Conservation (phyloP, 441 rosid genomes). For the Populus tomentosa region DNA sequence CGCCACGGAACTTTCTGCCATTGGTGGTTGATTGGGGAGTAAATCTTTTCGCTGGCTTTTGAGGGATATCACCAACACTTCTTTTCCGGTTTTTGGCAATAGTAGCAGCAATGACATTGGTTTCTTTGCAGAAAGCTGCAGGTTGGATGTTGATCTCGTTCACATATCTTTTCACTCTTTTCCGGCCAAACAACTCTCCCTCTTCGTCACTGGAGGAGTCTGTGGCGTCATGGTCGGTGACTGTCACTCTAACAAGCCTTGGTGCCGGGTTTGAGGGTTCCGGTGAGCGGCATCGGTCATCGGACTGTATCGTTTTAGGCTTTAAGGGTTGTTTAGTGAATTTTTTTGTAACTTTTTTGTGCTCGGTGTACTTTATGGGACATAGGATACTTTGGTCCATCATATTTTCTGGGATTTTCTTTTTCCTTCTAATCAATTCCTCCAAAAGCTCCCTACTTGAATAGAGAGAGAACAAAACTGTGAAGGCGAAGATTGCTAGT, state of each 20-base stretch:
- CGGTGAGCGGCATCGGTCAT: constrained; percentile 6
- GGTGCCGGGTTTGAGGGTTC: not conserved
- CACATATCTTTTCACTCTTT: constrained; percentile 56
- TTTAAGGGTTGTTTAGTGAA: constrained; percentile 29
- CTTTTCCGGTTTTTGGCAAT: constrained; percentile 28
- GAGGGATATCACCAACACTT: constrained; percentile 7
- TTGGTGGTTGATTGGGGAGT: not conserved
- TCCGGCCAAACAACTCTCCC: constrained; percentile 41
- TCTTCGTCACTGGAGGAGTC: constrained; percentile 93
- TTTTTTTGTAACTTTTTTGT: constrained; percentile 44
- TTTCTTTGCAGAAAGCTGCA: not conserved
- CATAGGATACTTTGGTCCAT: constrained; percentile 46
- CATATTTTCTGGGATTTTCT: not conserved
- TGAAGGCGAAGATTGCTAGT: constrained; percentile 23
- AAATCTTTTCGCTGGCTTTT: constrained; percentile 19
- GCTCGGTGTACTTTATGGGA: constrained; percentile 66
- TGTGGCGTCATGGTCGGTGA: constrained; percentile 74
- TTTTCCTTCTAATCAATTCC: not conserved
- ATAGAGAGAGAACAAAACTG: constrained; percentile 24
- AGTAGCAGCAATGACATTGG: not conserved
- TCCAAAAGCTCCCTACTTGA: constrained; percentile 22
- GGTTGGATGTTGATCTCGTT: constrained; percentile 57
- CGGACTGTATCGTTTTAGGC: constrained; percentile 2
- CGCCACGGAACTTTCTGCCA: constrained; percentile 81
- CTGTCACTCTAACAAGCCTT: constrained; percentile 46